Evolutionary conservation across 495 filamentous ascomycete species (phyloP), one percentile per base, ranked within the genome.

Genomic region (Penicillium canariense): DNA sequence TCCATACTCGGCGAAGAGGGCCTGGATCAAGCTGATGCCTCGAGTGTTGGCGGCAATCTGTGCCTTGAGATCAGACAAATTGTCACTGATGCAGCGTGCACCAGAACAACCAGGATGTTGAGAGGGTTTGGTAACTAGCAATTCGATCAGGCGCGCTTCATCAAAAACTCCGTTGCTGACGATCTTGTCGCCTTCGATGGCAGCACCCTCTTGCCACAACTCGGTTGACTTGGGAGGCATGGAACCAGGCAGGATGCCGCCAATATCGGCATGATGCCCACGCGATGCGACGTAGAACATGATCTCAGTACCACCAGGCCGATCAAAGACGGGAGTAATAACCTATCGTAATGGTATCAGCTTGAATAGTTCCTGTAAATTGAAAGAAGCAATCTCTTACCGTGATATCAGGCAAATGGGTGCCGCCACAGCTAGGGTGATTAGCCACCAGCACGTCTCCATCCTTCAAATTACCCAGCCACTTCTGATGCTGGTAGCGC

Each of bases 31-130:
- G 23, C 84, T 89, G 55, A 98, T 97, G 25, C 94, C 94, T 52
- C 96, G 96, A 60, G 95, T 89, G 69, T 98, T 97, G 15, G 93
- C 91, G 0, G 94, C 93, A 22, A 97, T 88, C 62, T 97, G 95
- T 0, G 94, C 94, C 69, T 96, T 94, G 26, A 98, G 82, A 68
- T 98, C 94, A 49, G 95, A 96, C 63, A 98, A 75, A 65, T 98
- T 98, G 67, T 98, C 94, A 9, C 85, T 88, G 8, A 98, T 77
- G 67, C 93, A 96, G 30, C 94, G 74, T 3, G 94, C 95, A 5
- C 94, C 94, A 50, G 85, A 87, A 72, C 94, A 97, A 9, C 89
- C 94, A 1, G 89, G 85, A 62, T 91, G 89, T 54, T 89, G 77
- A 1, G 91, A 89, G 0, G 94, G 94, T 59, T 96, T 88, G 4